Evolutionary conservation across 257 asterid species (phyloP).

Genomic region (Przewalskia tangutica): DNA sequence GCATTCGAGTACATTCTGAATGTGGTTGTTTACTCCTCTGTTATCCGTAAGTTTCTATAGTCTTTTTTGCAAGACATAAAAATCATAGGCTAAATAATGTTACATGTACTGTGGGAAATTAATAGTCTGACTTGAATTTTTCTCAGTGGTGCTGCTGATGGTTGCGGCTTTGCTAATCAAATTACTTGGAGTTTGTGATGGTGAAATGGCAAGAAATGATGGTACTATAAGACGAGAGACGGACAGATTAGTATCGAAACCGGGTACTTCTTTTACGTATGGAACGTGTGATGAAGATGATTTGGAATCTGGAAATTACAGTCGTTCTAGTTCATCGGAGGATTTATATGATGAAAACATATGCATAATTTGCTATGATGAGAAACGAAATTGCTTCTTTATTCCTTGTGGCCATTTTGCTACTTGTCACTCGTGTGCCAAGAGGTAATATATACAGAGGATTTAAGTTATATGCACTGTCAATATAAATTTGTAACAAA

Average conservation of each 20-base stretch:
- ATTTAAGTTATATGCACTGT: background rate
- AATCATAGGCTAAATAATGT: background rate
- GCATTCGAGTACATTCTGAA: constrained; percentile 9
- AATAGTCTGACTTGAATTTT: background rate
- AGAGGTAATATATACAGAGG: constrained; percentile 20
- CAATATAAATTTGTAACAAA: background rate
- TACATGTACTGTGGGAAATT: background rate
- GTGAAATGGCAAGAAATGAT: background rate
- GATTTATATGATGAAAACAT: constrained; percentile 55
- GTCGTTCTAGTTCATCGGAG: constrained; percentile 24
- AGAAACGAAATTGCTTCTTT: constrained; percentile 44
- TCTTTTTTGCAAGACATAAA: background rate
- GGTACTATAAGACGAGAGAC: constrained; percentile 13
- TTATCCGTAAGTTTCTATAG: constrained; percentile 16
- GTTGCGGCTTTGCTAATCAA: constrained; percentile 33
- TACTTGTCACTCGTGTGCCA: constrained; percentile 50
- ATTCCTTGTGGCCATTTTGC: constrained; percentile 67
- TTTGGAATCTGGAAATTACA: constrained; percentile 23
- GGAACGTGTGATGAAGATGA: constrained; percentile 40
- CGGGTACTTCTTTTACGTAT: constrained; percentile 16
- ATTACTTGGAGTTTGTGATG: constrained; percentile 20
- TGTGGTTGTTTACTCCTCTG: constrained; percentile 6
- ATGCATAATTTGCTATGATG: constrained; percentile 64
- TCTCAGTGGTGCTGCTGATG: constrained; percentile 29
- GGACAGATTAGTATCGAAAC: constrained; percentile 26